Evolutionary conservation across 176 grass and related monocot genomes (phyloP).

Genomic region (Thalia dealbata): DNA sequence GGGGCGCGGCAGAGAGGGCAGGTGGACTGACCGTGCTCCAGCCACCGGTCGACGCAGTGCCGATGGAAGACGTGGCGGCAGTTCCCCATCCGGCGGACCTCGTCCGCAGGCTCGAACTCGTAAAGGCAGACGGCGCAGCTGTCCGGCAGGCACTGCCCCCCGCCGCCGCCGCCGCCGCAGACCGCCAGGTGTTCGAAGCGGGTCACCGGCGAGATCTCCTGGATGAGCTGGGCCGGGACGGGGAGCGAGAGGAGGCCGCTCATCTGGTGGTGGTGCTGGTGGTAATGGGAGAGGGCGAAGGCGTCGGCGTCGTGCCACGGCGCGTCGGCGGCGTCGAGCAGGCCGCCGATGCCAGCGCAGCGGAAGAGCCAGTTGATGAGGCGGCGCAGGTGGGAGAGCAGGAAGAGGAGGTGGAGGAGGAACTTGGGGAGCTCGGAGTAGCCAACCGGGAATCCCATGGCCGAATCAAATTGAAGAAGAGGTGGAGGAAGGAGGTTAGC

Average conservation of each 20-base stretch:
- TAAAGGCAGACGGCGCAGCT: conserved; percentile 18
- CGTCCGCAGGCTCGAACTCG: conserved; percentile 12
- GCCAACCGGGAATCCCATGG: conserved; percentile 15
- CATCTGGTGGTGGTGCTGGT: not conserved
- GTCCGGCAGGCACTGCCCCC: not conserved
- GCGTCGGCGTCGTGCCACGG: not conserved
- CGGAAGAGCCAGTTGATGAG: conserved; percentile 11
- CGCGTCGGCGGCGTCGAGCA: not conserved
- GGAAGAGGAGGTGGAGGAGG: conserved; percentile 19
- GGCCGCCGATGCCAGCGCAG: not conserved
- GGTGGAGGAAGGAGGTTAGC: not conserved
- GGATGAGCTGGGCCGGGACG: conserved; percentile 16
- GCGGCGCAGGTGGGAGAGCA: conserved; percentile 5
- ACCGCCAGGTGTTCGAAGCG: conserved; percentile 4
- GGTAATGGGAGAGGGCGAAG: not conserved
- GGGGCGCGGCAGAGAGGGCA: conserved; percentile 16
- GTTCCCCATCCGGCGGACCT: conserved; percentile 9
- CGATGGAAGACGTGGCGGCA: conserved; percentile 18
- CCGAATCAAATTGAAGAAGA: not conserved
- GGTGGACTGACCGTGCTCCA: conserved; percentile 14
- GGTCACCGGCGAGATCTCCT: conserved; percentile 5
- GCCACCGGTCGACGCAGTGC: conserved; percentile 16
- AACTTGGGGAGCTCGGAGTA: conserved; percentile 21
- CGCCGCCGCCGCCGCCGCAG: not conserved
- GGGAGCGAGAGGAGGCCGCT: not conserved